Conservation (phyloP, 192 early-diverging fungal genomes). For the Mortierella claussenii region DNA sequence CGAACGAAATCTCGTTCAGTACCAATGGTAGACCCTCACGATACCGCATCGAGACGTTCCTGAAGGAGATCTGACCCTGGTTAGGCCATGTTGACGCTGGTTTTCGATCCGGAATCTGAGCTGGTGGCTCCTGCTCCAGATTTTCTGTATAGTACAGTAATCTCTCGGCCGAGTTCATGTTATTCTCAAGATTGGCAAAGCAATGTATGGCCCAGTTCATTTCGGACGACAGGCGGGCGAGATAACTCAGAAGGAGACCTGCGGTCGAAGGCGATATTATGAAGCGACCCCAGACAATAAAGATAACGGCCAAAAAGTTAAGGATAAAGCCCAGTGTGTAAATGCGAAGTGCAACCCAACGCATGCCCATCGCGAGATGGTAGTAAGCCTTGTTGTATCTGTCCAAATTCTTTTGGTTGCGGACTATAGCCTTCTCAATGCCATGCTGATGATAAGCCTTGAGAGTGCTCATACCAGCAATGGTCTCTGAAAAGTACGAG, state of each 20-base stretch:
- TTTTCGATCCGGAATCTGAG: constrained; percentile 65
- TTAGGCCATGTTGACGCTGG: constrained; percentile 66
- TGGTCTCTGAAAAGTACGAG: constrained; percentile 67
- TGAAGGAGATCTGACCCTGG: constrained; percentile 74
- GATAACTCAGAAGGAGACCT: constrained; percentile 85
- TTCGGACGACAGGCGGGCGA: constrained; percentile 79
- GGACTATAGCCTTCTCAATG: constrained; percentile 26
- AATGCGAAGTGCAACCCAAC: constrained; percentile 25
- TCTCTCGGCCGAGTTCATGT: constrained; percentile 47
- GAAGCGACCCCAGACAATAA: constrained; percentile 64
- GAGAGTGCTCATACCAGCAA: constrained; percentile 70
- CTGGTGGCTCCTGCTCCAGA: constrained; percentile 75
- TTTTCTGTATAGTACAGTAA: constrained; percentile 32
- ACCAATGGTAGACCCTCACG: constrained; percentile 73
- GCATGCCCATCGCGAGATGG: not conserved
- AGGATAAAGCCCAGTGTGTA: constrained; percentile 13
- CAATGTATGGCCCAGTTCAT: constrained; percentile 82
- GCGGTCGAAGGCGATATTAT: constrained; percentile 81
- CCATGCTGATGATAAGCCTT: constrained; percentile 70
- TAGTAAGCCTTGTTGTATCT: constrained; percentile 22
- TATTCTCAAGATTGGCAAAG: constrained; percentile 67
- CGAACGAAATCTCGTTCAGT: constrained; percentile 77
- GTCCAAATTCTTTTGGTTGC: constrained; percentile 30
- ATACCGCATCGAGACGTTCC: constrained; percentile 80
- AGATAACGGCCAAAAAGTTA: constrained; percentile 18